A percentile compares a stretch with the other conserved stretches of the same genome.
Evolutionary conservation across 2,329 filamentous ascomycete species (phyloP).

Genomic region (Aureobasidium sp.): DNA sequence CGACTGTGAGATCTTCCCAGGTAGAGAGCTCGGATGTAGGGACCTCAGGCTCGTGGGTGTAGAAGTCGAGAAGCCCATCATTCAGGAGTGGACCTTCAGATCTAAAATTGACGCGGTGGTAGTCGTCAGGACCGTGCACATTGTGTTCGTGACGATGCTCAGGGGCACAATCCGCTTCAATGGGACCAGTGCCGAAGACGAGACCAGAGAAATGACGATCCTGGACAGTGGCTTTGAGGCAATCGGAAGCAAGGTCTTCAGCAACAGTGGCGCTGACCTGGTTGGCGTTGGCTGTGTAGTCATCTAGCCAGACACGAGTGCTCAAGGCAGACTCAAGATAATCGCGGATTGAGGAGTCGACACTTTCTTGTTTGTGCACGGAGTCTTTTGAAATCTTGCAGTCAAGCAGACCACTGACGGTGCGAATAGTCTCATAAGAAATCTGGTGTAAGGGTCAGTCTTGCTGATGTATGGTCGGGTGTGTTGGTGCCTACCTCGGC

Average conservation of each 20-base stretch:
- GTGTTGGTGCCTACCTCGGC: not conserved
- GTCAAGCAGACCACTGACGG: not conserved
- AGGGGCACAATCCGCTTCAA: not conserved
- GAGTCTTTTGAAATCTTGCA: not conserved
- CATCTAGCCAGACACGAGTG: not conserved
- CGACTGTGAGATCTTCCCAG: not conserved
- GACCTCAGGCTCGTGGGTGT: not conserved
- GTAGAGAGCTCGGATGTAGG: not conserved
- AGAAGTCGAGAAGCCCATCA: not conserved
- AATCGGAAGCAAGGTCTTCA: not conserved
- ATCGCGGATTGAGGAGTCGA: not conserved
- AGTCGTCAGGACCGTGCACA: too few relatives aligned
- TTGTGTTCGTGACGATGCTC: not conserved
- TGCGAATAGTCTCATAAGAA: not conserved
- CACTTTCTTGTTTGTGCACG: not conserved
- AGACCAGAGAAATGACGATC: not conserved
- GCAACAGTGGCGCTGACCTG: not conserved
- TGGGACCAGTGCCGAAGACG: too few relatives aligned
- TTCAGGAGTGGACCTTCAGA: not conserved
- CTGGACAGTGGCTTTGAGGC: not conserved
- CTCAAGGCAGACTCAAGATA: not conserved
- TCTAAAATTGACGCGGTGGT: not conserved
- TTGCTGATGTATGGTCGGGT: not conserved
- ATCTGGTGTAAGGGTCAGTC: not conserved
- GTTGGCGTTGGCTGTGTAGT: not conserved